Conservation (phyloP, 306 rosid genomes). For the Pterocarpus macrocarpus region DNA sequence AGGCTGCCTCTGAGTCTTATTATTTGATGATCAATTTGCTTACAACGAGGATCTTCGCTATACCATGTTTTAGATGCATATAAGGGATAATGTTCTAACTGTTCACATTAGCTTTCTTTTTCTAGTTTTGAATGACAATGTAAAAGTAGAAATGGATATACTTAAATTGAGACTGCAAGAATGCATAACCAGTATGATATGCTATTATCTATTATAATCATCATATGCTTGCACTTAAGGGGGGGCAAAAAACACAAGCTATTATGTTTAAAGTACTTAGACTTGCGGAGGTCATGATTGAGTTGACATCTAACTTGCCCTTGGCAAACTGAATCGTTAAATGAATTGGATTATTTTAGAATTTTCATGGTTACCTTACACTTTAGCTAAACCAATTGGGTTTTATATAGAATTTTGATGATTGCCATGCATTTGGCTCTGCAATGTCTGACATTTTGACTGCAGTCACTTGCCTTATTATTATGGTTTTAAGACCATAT, state of each 20-base stretch:
- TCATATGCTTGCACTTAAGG: no score
- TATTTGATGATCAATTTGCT: slow-evolving; percentile 41
- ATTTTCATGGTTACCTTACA: not conserved
- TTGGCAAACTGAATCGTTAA: slow-evolving; percentile 10
- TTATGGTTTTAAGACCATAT: slow-evolving; percentile 4
- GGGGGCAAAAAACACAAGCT: no score
- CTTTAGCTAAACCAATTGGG: not conserved
- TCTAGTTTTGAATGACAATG: slow-evolving; percentile 32
- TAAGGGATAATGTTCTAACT: slow-evolving; percentile 27
- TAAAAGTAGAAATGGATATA: not conserved
- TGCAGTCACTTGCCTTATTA: not conserved
- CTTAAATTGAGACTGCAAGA: slow-evolving; percentile 1
- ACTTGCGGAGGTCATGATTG: not conserved
- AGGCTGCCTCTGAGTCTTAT: slow-evolving; percentile 10
- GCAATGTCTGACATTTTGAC: slow-evolving; percentile 5
- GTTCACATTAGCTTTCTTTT: not conserved
- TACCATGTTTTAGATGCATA: slow-evolving; percentile 7
- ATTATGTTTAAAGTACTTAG: not conserved
- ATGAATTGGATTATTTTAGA: not conserved
- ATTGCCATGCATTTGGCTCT: slow-evolving; percentile 17
- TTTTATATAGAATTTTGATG: not conserved
- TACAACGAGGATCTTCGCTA: slow-evolving; percentile 14
- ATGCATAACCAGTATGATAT: not conserved
- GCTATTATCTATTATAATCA: no score
- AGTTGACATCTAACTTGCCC: not conserved